Conservation (phyloP, 164 flowering plant genomes). For the Annona cherimola region DNA sequence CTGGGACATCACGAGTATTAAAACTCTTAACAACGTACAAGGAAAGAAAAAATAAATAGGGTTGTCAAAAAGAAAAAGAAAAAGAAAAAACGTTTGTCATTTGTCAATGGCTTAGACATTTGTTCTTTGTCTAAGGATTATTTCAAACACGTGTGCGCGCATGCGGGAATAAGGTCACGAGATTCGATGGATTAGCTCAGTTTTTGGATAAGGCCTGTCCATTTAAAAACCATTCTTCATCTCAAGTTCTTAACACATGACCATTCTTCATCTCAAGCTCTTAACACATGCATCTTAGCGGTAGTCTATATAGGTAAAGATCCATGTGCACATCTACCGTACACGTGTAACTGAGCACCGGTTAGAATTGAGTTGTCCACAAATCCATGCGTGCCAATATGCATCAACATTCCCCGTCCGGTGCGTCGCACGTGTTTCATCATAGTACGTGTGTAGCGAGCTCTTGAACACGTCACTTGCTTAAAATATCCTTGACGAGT, state of each 20-base stretch:
- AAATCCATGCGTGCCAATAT: too few relatives aligned
- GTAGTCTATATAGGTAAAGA: not conserved
- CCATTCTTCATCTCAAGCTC: not conserved
- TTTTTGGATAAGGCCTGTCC: not conserved
- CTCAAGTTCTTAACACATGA: too few relatives aligned
- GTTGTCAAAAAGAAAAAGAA: too few relatives aligned
- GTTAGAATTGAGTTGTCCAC: too few relatives aligned
- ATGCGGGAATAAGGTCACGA: not conserved
- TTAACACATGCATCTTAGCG: not conserved
- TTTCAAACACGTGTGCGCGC: not conserved
- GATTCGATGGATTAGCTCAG: not conserved
- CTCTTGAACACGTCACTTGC: not conserved
- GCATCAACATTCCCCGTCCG: not conserved
- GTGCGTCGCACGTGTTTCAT: not conserved
- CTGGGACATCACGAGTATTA: too few relatives aligned
- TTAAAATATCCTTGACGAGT: not conserved
- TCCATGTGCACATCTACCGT: not conserved
- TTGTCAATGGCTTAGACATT: too few relatives aligned
- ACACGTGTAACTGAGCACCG: not conserved
- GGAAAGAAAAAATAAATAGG: too few relatives aligned
- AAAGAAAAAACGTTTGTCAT: too few relatives aligned
- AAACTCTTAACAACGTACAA: too few relatives aligned
- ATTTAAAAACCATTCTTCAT: too few relatives aligned
- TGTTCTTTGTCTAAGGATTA: not conserved
- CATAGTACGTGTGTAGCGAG: not conserved